Evolutionary conservation across 495 filamentous ascomycete species (phyloP).

Genomic region (Chaetomidium leptoderma): DNA sequence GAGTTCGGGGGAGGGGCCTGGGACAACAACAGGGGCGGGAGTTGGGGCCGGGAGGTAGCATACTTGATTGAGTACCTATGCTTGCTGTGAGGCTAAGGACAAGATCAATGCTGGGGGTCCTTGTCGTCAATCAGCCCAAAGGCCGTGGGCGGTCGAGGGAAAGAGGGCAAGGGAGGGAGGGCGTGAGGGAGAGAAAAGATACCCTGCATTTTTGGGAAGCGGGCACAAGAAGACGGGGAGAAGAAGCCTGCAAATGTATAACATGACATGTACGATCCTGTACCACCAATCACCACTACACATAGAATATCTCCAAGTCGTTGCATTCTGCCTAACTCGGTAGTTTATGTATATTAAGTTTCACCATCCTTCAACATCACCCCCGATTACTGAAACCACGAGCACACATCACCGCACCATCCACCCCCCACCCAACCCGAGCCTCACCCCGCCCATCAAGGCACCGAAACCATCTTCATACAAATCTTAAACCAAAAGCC

Average conservation of each 20-base stretch:
- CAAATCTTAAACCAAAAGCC: slow-evolving; percentile 7
- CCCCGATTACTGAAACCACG: not conserved
- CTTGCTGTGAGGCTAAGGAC: too few relatives aligned
- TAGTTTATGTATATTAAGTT: not conserved
- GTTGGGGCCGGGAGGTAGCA: not conserved
- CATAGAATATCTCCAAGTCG: not conserved
- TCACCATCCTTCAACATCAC: not conserved
- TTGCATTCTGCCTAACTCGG: not conserved
- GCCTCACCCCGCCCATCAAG: too few relatives aligned
- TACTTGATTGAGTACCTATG: not conserved
- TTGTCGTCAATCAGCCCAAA: too few relatives aligned
- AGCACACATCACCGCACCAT: not conserved
- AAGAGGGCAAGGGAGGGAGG: not conserved
- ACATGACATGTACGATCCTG: slow-evolving; percentile 8
- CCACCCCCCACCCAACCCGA: not conserved
- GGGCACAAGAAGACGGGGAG: not conserved
- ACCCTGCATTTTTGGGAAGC: not conserved
- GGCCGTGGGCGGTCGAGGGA: too few relatives aligned
- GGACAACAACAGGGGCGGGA: not conserved
- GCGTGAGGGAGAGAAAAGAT: not conserved
- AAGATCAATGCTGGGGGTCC: too few relatives aligned
- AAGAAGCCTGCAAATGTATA: not conserved
- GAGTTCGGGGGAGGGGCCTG: slow-evolving; percentile 27
- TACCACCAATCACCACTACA: not conserved
- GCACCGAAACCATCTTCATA: not conserved